Conservation (phyloP, 2,329 filamentous ascomycete genomes). For the Xylaria sp. region DNA sequence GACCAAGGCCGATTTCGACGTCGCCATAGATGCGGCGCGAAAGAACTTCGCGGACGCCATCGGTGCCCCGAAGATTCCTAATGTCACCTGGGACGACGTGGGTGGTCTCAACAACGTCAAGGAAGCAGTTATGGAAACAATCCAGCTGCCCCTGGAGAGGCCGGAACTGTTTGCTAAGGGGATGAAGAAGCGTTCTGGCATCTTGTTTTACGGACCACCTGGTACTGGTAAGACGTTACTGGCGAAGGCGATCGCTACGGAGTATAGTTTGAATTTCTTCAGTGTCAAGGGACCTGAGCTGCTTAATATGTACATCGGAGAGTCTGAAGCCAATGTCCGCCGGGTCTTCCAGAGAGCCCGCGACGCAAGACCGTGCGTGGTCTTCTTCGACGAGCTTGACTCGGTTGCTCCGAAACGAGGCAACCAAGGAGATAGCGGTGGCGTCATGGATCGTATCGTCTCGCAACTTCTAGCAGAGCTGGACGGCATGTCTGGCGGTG, state of each 20-base stretch:
- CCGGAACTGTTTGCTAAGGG: slow-evolving; percentile 95
- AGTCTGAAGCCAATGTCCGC: slow-evolving; percentile 89
- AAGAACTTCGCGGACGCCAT: slow-evolving; percentile 99
- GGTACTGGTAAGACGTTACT: slow-evolving; percentile 92
- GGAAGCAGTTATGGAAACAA: slow-evolving; percentile 95
- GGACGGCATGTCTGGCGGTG: slow-evolving; percentile 95
- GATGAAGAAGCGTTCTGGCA: slow-evolving; percentile 96
- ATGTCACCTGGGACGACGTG: slow-evolving; percentile 95
- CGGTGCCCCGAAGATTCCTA: slow-evolving; percentile 95
- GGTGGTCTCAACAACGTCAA: slow-evolving; percentile 93
- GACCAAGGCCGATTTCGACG: slow-evolving; percentile 81
- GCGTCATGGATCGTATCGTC: slow-evolving; percentile 98
- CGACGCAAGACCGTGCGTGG: slow-evolving; percentile 83
- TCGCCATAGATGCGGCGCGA: slow-evolving; percentile 91
- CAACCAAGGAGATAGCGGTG: slow-evolving; percentile 95
- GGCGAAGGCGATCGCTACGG: slow-evolving; percentile 89
- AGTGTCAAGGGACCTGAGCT: slow-evolving; percentile 89
- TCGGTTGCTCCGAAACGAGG: slow-evolving; percentile 94
- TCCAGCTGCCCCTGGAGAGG: slow-evolving; percentile 86
- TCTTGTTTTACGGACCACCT: slow-evolving; percentile 88
- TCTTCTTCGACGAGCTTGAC: slow-evolving; percentile 93
- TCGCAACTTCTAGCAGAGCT: slow-evolving; percentile 92
- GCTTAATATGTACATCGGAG: slow-evolving; percentile 95
- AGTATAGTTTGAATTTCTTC: slow-evolving; percentile 94
- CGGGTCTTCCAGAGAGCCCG: slow-evolving; percentile 85